A percentile compares a stretch with the other conserved stretches of the same genome.
phyloP scores from a whole-genome alignment of 2,329 filamentous ascomycete species.

The Sphaerulina vaccinii region DNA sequence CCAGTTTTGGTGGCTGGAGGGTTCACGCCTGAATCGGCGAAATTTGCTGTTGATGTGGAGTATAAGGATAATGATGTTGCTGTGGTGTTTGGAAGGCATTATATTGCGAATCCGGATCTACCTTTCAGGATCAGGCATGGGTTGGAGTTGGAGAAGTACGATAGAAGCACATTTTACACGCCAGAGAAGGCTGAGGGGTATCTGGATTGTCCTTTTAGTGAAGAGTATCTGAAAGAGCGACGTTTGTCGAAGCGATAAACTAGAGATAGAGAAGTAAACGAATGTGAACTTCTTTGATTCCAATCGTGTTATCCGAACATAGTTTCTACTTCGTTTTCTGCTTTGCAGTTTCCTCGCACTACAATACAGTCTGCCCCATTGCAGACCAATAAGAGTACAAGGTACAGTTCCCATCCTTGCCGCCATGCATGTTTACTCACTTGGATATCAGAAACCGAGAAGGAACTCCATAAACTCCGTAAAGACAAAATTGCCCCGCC shows the following conservation, averaged over 20 bases:
- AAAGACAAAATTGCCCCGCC: too few relatives aligned
- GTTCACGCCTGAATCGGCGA: slow-evolving; percentile 42
- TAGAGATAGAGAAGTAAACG: background rate
- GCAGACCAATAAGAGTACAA: background rate
- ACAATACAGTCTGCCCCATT: background rate
- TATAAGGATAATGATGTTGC: slow-evolving; percentile 45
- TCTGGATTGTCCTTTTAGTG: slow-evolving; percentile 42
- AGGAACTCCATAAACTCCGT: background rate
- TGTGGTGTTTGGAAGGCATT: slow-evolving; percentile 50
- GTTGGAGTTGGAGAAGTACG: slow-evolving; percentile 43
- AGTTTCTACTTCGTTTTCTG: background rate
- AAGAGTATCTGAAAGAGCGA: slow-evolving; percentile 27
- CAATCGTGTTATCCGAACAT: background rate
- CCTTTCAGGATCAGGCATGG: slow-evolving; percentile 24
- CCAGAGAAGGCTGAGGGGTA: slow-evolving; percentile 41
- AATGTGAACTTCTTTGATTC: background rate
- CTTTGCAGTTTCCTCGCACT: background rate
- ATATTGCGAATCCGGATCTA: slow-evolving; percentile 52
- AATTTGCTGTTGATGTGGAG: slow-evolving; percentile 29
- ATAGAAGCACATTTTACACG: slow-evolving; percentile 47
- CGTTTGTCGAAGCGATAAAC: too few relatives aligned
- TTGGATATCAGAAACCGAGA: slow-evolving; percentile 1
- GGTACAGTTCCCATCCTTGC: slow-evolving; percentile 1
- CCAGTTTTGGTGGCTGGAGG: slow-evolving; percentile 54
- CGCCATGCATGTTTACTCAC: background rate